phyloP scores from a whole-genome alignment of 352 stramenopile species.

The Phytophthora hibernalis region DNA sequence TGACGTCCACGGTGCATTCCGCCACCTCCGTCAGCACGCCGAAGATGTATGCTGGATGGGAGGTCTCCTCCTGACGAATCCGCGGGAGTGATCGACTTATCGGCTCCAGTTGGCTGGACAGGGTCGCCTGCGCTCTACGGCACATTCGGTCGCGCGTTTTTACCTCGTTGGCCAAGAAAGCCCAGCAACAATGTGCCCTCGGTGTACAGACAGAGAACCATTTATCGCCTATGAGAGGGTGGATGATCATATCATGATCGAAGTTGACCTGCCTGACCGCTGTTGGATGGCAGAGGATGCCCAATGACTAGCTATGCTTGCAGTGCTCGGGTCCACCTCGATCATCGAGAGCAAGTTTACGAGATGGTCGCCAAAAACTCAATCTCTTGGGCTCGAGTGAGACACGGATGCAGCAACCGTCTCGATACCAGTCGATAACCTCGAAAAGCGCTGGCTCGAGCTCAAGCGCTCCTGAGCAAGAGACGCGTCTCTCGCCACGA shows the following conservation, averaged over 20 bases:
- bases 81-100: neutral
- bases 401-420: neutral
- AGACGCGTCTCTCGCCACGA: neutral
- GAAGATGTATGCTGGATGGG: conserved; percentile 2
- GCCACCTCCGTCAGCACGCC: neutral
- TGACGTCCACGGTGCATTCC: conserved; percentile 2
- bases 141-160: conserved; percentile 1
- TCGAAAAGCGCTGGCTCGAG: neutral
- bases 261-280: neutral
- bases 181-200: neutral
- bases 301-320: neutral
- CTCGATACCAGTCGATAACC: neutral
- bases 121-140: conserved; percentile 6
- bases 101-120: conserved; percentile 10
- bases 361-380: neutral
- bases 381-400: neutral
- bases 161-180: neutral
- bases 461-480: neutral
- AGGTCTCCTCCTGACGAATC: neutral
- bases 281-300: neutral
- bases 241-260: neutral
- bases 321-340: neutral
- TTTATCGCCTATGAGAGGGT: neutral
- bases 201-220: neutral
- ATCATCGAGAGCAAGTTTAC: neutral